Evolutionary conservation across 805 yeast genomes (phyloP), one percentile per base, ranked within the genome.

Genomic region (Saccharomyces jurei): DNA sequence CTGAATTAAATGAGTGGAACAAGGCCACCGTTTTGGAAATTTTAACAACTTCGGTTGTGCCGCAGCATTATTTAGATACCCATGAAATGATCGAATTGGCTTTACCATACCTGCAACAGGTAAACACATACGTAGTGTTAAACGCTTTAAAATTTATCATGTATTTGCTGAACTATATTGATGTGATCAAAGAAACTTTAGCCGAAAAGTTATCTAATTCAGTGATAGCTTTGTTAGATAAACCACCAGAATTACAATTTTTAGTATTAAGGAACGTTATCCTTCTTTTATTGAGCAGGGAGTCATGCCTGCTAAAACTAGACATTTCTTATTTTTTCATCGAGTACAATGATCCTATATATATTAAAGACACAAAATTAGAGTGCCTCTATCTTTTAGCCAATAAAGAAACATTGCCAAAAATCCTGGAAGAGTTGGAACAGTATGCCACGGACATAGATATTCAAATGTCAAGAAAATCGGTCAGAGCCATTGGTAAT

Each of bases 371-470:
- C 62, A 87, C 97, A 4, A 92, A 92, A 64, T 74, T 92, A 48
- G 97, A 92, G 66, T 86, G 94, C 55, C 82, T 92, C 25, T 88
- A 87, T 61, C 73, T 89, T 41, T 73, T 92, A 49, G 95, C 97
- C 0, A 79, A 82, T 63, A 83, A 81, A 52, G 59, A 68, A 9
- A 87, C 87, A 61, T 74, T 86, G 49, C 75, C 73, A 4, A 70
- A 76, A 41, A 89, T 92, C 0, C 72, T 91, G 49, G 72, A 81
- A 17, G 98, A 91, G 66, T 70, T 91, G 52, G 86, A 83, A 58
- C 96, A 87, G 62, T 91, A 91, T 68, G 95, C 96, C 4, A 81
- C 89, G 0, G 96, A 89, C 63, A 83, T 88, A 13, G 97, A 91
- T 68, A 79, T 84, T 26, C 86, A 86, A 55, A 89, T 90, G 85